Conservation (phyloP, 495 filamentous ascomycete species). For the Daldinia bambusicola region DNA sequence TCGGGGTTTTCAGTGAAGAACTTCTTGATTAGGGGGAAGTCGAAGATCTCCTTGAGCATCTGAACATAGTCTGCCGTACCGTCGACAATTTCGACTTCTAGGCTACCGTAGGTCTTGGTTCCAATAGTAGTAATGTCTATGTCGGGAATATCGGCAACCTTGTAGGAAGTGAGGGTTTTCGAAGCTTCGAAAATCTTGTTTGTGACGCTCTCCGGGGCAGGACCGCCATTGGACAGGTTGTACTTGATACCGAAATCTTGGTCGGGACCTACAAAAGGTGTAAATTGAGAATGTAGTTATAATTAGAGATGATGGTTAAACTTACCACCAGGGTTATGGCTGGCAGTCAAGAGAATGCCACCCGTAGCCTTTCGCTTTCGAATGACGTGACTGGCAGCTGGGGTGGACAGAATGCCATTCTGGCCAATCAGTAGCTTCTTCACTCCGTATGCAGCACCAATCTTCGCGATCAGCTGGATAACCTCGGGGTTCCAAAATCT, state of each 20-base stretch:
- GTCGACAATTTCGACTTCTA: constrained; percentile 96
- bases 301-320: constrained; percentile 20
- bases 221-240: constrained; percentile 94
- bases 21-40: constrained; percentile 92
- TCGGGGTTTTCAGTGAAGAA: constrained; percentile 86
- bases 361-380: constrained; percentile 92
- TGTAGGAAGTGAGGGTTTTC: constrained; percentile 89
- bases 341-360: constrained; percentile 95
- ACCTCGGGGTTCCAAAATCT: constrained; percentile 97
- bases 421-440: constrained; percentile 98
- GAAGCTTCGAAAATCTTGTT: constrained; percentile 96
- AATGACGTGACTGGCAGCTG: constrained; percentile 94
- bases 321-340: constrained; percentile 97
- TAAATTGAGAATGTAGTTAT: constrained; percentile 14
- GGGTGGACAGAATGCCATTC: constrained; percentile 94
- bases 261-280: constrained; percentile 72
- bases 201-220: constrained; percentile 92
- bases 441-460: constrained; percentile 94
- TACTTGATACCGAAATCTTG: constrained; percentile 99
- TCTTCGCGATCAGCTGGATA: constrained; percentile 96
- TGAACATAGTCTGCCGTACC: constrained; percentile 89
- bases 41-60: constrained; percentile 98
- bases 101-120: constrained; percentile 78
- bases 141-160: constrained; percentile 85
- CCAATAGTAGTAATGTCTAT: constrained; percentile 87